Evolutionary conservation across 371 early-diverging fungal genomes (phyloP), one percentile per base, ranked within the genome.

Genomic region (Mortierella sp.): DNA sequence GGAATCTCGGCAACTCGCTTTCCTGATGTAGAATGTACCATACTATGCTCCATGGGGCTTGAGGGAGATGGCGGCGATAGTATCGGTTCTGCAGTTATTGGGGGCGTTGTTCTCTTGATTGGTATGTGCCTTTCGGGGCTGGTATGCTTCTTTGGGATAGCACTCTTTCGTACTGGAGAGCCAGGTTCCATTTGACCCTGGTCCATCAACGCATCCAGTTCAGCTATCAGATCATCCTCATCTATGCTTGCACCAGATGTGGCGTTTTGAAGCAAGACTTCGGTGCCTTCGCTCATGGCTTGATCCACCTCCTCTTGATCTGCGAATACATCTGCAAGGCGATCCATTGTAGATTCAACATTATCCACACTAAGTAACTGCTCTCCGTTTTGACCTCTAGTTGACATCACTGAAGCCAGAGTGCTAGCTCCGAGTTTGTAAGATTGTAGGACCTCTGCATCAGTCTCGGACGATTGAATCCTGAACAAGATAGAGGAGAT

Each of bases 241-340:
- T 75, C 75, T n/a, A 72, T 59, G 22, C 62, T 51, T 51, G 9
- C 72, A 18, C 68, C 62, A 9, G 73, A 20, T 6, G 40, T 39
- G 10, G 57, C 63, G 26, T 16, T 69, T 28, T 66, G 66, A 10
- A 78, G 39, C 28, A 73, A 28, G 18, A 68, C 35, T 10, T 57
- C 66, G 11, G 75, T 62, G 20, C 75, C 81, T 5, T 62, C 62
- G 51, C 64, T 72, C 62, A 80, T 65, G 0, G 81, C 76, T 66
- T 75, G 61, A 28, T 80, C 81, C 10, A 80, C 70, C 40, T 80
- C 75, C 37, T 75, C 52, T n/a, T 80, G 81, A 35, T 80, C 81
- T 54, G 81, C 81, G 61, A 80, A 69, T 2, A 75, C 72, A n/a
- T 80, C 81, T 12, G 76, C 62, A 3, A 80, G 62, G 5, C 66